These are phyloP conservation scores for Dictyostelium intermedium DNA, from an alignment of 78 protist species.

Conservation along the genomic window DNA sequence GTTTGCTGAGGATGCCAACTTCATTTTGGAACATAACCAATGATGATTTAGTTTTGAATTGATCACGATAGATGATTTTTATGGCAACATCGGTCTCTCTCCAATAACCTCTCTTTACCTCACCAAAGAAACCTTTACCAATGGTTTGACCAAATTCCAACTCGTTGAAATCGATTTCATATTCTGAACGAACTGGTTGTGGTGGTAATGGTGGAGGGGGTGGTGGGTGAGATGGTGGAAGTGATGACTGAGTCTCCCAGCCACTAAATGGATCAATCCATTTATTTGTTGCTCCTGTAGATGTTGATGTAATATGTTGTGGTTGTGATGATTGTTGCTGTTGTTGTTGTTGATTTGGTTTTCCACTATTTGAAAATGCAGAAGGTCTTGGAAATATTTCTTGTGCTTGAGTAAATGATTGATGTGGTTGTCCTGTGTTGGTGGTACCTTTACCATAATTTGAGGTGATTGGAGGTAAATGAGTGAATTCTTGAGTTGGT, in stretches of 20 bases:
- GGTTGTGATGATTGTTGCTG: not conserved
- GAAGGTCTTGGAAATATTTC: not conserved
- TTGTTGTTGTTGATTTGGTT: not conserved
- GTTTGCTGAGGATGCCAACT: constrained; percentile 42
- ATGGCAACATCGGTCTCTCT: constrained; percentile 83
- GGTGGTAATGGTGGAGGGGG: not conserved
- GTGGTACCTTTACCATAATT: not conserved
- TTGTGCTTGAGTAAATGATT: not conserved
- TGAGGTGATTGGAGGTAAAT: not conserved
- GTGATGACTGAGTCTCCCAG: not conserved
- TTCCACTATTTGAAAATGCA: not conserved
- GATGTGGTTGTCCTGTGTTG: not conserved
- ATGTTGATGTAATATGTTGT: not conserved
- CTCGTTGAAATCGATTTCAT: constrained; percentile 45
- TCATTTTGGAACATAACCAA: constrained; percentile 75
- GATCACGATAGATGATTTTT: constrained; percentile 72
- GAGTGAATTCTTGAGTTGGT: not conserved
- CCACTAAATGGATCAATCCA: not conserved
- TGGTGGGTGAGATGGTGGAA: not conserved
- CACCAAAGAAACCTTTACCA: constrained; percentile 85
- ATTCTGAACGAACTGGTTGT: constrained; percentile 1
- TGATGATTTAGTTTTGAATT: constrained; percentile 66
- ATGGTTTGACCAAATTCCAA: constrained; percentile 51
- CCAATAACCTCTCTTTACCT: constrained; percentile 73
- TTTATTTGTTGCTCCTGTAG: not conserved